Conservation (phyloP, 78 protist species). For the Dictyostelium brefeldianum region DNA sequence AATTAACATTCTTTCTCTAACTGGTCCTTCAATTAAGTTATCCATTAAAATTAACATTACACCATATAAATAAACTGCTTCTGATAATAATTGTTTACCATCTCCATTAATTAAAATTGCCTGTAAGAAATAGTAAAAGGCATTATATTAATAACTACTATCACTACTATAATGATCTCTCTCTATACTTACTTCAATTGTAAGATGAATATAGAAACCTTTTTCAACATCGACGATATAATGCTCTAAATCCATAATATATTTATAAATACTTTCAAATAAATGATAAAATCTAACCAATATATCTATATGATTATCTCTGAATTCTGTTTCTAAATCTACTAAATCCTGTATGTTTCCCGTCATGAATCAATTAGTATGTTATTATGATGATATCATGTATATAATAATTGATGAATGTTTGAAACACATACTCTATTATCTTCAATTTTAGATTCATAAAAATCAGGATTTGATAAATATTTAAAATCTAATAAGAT, state of each 20-base stretch:
- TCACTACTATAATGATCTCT: not conserved
- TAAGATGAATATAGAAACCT: constrained; percentile 94
- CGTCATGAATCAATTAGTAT: not conserved
- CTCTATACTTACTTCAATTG: constrained; percentile 76
- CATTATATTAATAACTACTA: not conserved
- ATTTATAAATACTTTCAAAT: constrained; percentile 94
- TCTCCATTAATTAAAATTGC: constrained; percentile 91
- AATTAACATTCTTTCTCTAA: constrained; percentile 97
- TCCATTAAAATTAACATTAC: constrained; percentile 97
- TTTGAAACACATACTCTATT: constrained; percentile 57
- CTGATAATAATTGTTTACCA: constrained; percentile 97
- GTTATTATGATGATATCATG: not conserved
- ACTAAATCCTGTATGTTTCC: constrained; percentile 76
- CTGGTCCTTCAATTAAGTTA: constrained; percentile 92
- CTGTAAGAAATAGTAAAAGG: constrained; percentile 42
- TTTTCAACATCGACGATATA: constrained; percentile 90
- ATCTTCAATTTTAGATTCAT: constrained; percentile 89
- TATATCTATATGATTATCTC: constrained; percentile 92
- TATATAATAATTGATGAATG: no score
- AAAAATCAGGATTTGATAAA: constrained; percentile 82
- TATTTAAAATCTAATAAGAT: constrained; percentile 94
- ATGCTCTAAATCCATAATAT: constrained; percentile 84
- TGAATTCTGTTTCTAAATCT: constrained; percentile 93
- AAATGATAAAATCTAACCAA: constrained; percentile 93
- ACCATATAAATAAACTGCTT: constrained; percentile 95